Evolutionary conservation across 2,329 filamentous ascomycete genomes (phyloP).

Genomic region (Fusarium metavorans): DNA sequence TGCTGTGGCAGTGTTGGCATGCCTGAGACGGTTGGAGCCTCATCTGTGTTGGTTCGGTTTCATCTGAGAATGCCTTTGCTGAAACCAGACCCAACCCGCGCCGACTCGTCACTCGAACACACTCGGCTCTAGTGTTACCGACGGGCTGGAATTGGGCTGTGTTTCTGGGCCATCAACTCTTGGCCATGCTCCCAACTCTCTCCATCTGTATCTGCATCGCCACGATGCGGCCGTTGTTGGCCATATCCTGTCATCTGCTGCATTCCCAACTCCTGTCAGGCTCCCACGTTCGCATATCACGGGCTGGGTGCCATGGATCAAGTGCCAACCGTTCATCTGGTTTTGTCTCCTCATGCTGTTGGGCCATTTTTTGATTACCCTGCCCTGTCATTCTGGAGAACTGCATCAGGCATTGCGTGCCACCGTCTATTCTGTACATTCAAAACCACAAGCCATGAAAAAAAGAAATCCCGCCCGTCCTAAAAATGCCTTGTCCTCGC

Average conservation of each 20-base stretch:
- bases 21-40: not conserved
- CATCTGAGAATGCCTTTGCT: conserved; percentile 7
- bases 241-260: not conserved
- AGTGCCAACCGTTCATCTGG: not conserved
- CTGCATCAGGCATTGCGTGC: conserved; percentile 32
- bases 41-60: conserved; percentile 16
- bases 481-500: conserved; percentile 8
- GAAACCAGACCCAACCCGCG: conserved; percentile 7
- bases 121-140: not conserved
- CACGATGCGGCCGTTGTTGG: conserved; percentile 7
- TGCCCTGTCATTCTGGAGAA: conserved; percentile 32
- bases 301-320: not conserved
- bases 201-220: not conserved
- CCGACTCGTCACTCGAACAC: conserved; percentile 9
- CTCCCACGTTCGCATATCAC: not conserved
- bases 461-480: conserved; percentile 30
- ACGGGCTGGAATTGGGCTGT: conserved; percentile 13
- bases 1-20: conserved; percentile 25
- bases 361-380: conserved; percentile 31
- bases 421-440: conserved; percentile 37
- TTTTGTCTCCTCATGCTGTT: not conserved
- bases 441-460: conserved; percentile 27
- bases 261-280: not conserved
- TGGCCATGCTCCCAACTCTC: conserved; percentile 1
- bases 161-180: conserved; percentile 1